phyloP scores from a whole-genome alignment of 495 filamentous ascomycete species.

The Penicillium samsonianum region DNA sequence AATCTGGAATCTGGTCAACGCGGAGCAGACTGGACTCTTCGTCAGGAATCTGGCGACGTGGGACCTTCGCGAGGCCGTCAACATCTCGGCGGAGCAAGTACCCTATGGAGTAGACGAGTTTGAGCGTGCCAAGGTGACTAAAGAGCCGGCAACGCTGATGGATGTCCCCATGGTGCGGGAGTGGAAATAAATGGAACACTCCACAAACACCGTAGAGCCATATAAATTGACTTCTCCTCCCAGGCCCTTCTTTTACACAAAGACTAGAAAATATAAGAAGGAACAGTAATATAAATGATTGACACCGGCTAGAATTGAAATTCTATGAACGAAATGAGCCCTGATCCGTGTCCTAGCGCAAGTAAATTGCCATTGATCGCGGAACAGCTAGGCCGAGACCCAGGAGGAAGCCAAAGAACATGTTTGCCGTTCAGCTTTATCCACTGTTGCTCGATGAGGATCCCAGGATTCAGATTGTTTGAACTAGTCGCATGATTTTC shows the following conservation, averaged over 20 bases:
- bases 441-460: conserved; percentile 1
- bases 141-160: conserved; percentile 41
- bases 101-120: conserved; percentile 54
- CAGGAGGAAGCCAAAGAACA: conserved; percentile 1
- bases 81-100: conserved; percentile 47
- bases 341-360: neutral
- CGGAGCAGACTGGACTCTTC: conserved; percentile 54
- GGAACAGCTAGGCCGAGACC: neutral
- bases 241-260: neutral
- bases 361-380: neutral
- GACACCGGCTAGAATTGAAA: neutral
- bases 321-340: neutral
- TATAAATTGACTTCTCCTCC: neutral
- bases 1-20: no score
- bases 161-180: conserved; percentile 53
- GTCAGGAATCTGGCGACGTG: conserved; percentile 55
- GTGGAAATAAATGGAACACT: conserved; percentile 5
- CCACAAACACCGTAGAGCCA: neutral
- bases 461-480: neutral
- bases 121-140: conserved; percentile 45
- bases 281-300: neutral
- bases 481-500: neutral
- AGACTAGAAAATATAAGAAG: neutral
- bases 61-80: conserved; percentile 51
- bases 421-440: neutral